Evolutionary conservation across 371 early-diverging fungal genomes (phyloP).

Genomic region (Rhizoclosmatium hyalinum): DNA sequence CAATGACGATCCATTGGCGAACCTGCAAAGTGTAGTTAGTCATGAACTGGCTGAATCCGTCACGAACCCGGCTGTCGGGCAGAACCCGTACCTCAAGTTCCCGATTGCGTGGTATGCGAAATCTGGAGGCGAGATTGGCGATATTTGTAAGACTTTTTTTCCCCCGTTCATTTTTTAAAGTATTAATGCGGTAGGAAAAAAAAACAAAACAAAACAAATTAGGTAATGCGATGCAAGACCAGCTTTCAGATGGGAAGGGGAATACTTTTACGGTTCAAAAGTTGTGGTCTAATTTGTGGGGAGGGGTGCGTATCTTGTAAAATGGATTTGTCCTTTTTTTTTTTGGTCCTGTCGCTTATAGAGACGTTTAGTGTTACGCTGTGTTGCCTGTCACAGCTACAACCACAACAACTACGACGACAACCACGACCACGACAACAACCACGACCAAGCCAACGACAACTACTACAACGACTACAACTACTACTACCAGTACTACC

Average conservation of each 20-base stretch:
- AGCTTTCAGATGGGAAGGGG: slow-evolving; percentile 4
- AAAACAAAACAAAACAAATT: too few relatives aligned
- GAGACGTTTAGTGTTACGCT: slow-evolving; percentile 1
- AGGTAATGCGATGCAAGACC: slow-evolving; percentile 15
- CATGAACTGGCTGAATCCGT: slow-evolving; percentile 27
- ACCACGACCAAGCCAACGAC: slow-evolving; percentile 33
- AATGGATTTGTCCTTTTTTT: too few relatives aligned
- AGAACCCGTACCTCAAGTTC: not conserved
- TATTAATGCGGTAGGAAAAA: too few relatives aligned
- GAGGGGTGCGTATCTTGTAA: not conserved
- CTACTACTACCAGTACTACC: slow-evolving; percentile 45
- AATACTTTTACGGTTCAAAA: slow-evolving; percentile 17
- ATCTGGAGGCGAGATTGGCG: not conserved
- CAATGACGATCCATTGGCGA: not conserved
- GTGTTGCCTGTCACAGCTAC: slow-evolving; percentile 8
- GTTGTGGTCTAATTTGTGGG: slow-evolving; percentile 3
- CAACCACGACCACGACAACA: slow-evolving; percentile 38
- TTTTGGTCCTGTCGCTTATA: not conserved
- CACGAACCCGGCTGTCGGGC: slow-evolving; percentile 26
- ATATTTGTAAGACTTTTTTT: slow-evolving; percentile 7
- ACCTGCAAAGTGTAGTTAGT: slow-evolving; percentile 21
- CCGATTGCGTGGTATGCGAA: slow-evolving; percentile 37
- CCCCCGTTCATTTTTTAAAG: too few relatives aligned
- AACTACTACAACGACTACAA: slow-evolving; percentile 4
- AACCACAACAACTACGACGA: slow-evolving; percentile 16